A percentile compares a stretch with the other conserved stretches of the same genome.
Evolutionary conservation across 2,329 filamentous ascomycete genomes (phyloP).

Genomic region (Metarhizium sp.): DNA sequence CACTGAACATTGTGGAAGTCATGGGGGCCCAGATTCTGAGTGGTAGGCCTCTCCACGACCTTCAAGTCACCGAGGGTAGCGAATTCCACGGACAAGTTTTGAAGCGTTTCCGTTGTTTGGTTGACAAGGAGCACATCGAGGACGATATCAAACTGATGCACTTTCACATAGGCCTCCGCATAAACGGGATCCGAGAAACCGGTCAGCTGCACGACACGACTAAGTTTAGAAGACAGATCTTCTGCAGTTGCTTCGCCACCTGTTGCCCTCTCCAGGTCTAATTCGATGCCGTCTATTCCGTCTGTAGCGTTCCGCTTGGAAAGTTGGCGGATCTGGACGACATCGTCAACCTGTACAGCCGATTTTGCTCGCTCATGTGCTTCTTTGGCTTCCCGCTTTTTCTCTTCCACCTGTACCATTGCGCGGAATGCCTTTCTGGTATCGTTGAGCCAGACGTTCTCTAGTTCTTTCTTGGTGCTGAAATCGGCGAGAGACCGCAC

Average conservation of each 20-base stretch:
- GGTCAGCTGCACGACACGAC: conserved; percentile 90
- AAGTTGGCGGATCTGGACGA: conserved; percentile 84
- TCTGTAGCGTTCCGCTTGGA: conserved; percentile 83
- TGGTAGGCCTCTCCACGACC: conserved; percentile 92
- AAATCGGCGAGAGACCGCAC: conserved; percentile 89
- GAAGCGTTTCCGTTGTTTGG: conserved; percentile 90
- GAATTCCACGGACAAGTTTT: conserved; percentile 96
- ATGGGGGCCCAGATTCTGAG: conserved; percentile 88
- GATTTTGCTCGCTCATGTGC: conserved; percentile 88
- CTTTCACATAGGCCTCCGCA: conserved; percentile 97
- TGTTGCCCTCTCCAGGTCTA: conserved; percentile 88
- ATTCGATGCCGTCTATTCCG: conserved; percentile 74
- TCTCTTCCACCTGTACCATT: conserved; percentile 96
- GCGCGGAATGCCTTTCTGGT: conserved; percentile 91
- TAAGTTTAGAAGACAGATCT: conserved; percentile 87
- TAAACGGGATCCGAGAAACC: conserved; percentile 98
- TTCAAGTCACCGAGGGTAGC: conserved; percentile 97
- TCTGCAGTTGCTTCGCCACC: conserved; percentile 78
- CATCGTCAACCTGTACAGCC: conserved; percentile 91
- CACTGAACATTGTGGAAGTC: conserved; percentile 98
- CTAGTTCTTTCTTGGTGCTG: conserved; percentile 77
- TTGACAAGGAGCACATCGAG: conserved; percentile 95
- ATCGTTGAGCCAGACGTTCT: conserved; percentile 87
- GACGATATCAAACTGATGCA: conserved; percentile 97
- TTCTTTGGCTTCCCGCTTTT: conserved; percentile 92